Evolutionary conservation across 495 filamentous ascomycete genomes (phyloP), one percentile per base, ranked within the genome.

Genomic region (Hypoxylon lienhwacheense): DNA sequence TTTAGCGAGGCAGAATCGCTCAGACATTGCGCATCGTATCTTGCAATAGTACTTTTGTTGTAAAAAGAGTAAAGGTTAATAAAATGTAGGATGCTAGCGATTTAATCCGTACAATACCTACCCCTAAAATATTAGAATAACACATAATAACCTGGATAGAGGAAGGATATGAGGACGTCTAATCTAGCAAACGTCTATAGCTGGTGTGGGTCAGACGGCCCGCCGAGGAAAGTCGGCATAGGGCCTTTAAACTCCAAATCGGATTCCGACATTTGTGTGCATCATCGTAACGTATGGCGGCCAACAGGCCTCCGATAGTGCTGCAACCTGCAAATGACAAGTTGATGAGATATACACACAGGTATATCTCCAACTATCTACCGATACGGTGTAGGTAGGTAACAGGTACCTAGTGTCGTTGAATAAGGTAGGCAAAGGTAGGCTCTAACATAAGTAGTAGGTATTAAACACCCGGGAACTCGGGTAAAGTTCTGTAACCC

Each of bases 161-260:
- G n/a, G n/a, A n/a, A n/a, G n/a, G n/a, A n/a, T n/a, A n/a, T n/a
- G n/a, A n/a, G n/a, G n/a, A n/a, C n/a, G n/a, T 19, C 16, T 4
- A 36, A 19, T 26, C 4, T 17, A 26, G 14, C 26, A 26, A 31
- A 21, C 12, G 26, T 31, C 26, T 20, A 52, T 21, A 54, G 35
- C 46, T 61, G 24, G 49, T 48, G 55, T 59, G 44, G 49, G 47
- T 52, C 58, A 52, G 47, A 53, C 52, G 58, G 52, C 40, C 58
- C 58, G 58, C 47, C 36, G 58, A 61, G 47, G 47, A 61, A 43
- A 51, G 26, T 61, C 58, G 52, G 52, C 31, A 44, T 51, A 44
- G 12, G 37, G 33, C 17, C 29, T 55, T 28, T 11, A 5, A 47
- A 33, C 24, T 29, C 47, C 52, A 53, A 48, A 52, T 14, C 51